Evolutionary conservation across 2,329 filamentous ascomycete species (phyloP).

Genomic region (Cladosporium sp.): DNA sequence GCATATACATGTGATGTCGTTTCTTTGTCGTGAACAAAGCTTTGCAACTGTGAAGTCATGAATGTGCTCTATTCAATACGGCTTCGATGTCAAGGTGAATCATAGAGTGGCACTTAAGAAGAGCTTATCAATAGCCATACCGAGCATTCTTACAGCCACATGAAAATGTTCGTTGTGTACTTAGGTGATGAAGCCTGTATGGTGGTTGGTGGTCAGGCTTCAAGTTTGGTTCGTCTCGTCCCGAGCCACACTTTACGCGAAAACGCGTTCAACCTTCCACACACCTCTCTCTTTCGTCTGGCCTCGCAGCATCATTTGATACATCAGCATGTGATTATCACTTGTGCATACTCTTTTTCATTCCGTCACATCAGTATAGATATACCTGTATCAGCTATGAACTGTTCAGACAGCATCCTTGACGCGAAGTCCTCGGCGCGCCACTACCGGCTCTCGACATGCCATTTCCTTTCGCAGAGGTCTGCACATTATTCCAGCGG

Average conservation of each 20-base stretch:
- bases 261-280: slow-evolving; percentile 1
- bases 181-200: no score
- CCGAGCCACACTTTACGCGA: not conserved
- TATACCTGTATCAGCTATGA: slow-evolving; percentile 3
- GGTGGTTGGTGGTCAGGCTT: no score
- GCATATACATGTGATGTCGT: no score
- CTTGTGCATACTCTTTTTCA: not conserved
- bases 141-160: no score
- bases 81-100: no score
- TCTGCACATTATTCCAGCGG: slow-evolving; percentile 70
- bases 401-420: not conserved
- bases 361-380: not conserved
- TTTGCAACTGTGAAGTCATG: no score
- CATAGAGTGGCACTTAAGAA: no score
- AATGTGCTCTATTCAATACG: no score
- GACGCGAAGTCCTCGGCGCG: not conserved
- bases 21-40: no score
- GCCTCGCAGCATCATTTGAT: not conserved
- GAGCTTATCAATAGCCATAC: no score
- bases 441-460: slow-evolving; percentile 37
- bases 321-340: not conserved
- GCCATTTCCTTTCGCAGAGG: slow-evolving; percentile 63
- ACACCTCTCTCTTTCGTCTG: not conserved
- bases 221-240: not conserved
- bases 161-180: no score